Conservation (phyloP, 1,139 yeast species). For the Hanseniaspora gamundiae region DNA sequence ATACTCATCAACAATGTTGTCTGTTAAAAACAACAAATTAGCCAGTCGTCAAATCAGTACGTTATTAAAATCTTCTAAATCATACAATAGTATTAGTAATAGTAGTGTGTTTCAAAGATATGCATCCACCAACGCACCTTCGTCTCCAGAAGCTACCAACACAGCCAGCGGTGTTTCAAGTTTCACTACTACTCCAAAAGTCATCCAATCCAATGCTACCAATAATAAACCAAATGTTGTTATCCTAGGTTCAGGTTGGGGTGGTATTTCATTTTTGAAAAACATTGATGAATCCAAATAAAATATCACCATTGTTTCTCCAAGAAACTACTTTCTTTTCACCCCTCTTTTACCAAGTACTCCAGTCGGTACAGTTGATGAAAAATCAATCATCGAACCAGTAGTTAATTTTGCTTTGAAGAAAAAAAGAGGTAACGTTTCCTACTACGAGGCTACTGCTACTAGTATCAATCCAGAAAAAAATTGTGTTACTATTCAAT, state of each 20-base stretch:
- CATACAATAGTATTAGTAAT: too few relatives aligned
- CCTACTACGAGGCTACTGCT: constrained; percentile 88
- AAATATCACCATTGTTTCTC: constrained; percentile 83
- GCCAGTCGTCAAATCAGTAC: too few relatives aligned
- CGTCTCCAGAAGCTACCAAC: neutral
- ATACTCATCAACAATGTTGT: too few relatives aligned
- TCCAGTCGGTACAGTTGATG: constrained; percentile 90
- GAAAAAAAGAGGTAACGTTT: constrained; percentile 66
- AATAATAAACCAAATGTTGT: constrained; percentile 34
- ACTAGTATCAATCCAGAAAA: constrained; percentile 65
- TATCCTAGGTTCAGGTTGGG: constrained; percentile 93
- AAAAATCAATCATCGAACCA: constrained; percentile 84
- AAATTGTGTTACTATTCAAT: constrained; percentile 47
- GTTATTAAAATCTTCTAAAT: too few relatives aligned
- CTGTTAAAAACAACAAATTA: too few relatives aligned
- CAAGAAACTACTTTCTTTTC: constrained; percentile 87
- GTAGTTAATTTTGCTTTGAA: constrained; percentile 67
- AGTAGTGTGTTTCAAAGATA: neutral
- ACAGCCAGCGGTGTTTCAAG: constrained; percentile 26
- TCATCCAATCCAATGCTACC: constrained; percentile 23
- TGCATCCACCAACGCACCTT: neutral
- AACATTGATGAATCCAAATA: constrained; percentile 78
- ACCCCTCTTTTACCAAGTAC: constrained; percentile 89
- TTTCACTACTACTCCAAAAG: constrained; percentile 28
- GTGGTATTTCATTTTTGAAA: constrained; percentile 73